Base-by-base conservation (phyloP, 1,284 basidiomycete genomes). In the Spongispora temasekensis region DNA sequence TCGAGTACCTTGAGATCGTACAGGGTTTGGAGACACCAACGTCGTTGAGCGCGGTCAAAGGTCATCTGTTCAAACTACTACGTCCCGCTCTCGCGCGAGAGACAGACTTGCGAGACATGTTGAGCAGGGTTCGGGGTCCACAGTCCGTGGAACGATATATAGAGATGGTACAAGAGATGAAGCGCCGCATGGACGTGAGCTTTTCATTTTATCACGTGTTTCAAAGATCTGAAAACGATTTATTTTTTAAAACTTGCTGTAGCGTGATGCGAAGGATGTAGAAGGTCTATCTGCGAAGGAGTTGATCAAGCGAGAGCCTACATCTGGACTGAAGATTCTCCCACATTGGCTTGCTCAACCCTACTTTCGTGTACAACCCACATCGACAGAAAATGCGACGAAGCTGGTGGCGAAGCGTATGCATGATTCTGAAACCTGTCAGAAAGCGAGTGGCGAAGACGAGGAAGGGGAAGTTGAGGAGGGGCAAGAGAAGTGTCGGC, bases 41-140 rank as follows among this genome's bases (percentile, higher is more conserved):
- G 4, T 72, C 83, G 1, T 74, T 83, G 32, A 89, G 89, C 63
- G 93, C 93, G 0, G 84, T 98, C 66, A 97, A 97, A 72, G 90
- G 93, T 0, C 97, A 99, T 71, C 72, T 99, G 32, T 98, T 98
- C 84, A 95, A 97, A 72, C 77, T 98, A 27, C 85, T 97, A 76
- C 86, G 91, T 0, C 93, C 94, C 0, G 90, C 89, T 0, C 78
- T 98, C 32, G 80, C 78, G 21, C 73, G 81, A 35, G 87, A 95
- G 67, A 81, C 78, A 0, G 93, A 95, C 69, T 74, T 97, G 52
- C 80, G 96, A 25, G 87, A 91, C 61, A 77, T 77, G 67, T 73
- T 96, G 4, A 93, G 91, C 1, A 79, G 76, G 53, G 77, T 85
- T 19, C 78, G 65, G 25, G 78, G 81, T 32, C 75, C 88, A 40